These are phyloP conservation scores for Porcisia hertigi DNA, from an alignment of 208 protist genomes.

Conservation along the genomic window DNA sequence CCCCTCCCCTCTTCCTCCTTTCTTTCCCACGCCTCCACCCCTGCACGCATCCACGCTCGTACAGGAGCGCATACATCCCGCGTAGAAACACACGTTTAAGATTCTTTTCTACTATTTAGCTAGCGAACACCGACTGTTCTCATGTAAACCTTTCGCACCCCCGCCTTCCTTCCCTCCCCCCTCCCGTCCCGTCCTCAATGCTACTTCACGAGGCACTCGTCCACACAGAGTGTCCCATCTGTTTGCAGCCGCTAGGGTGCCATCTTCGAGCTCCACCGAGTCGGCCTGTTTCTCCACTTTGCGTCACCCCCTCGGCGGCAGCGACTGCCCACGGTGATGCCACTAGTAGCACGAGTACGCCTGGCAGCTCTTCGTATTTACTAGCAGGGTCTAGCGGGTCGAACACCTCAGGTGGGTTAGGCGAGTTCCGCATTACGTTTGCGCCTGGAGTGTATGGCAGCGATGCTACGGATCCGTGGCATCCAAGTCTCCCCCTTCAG, in stretches of 20 bases:
- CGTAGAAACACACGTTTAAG: background rate
- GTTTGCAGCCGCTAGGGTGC: constrained; percentile 59
- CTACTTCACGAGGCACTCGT: constrained; percentile 43
- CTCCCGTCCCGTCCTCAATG: background rate
- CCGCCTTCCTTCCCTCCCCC: background rate
- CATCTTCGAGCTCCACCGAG: constrained; percentile 10
- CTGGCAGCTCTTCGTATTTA: constrained; percentile 1
- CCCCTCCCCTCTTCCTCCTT: background rate
- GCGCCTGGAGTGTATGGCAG: constrained; percentile 40
- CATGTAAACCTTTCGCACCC: too few species aligned
- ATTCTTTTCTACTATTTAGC: background rate
- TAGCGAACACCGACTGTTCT: too few species aligned
- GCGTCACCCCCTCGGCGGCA: background rate
- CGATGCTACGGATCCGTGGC: constrained; percentile 23
- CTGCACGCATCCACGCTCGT: background rate
- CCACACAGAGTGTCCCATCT: constrained; percentile 74
- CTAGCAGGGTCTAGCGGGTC: background rate
- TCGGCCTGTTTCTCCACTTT: background rate
- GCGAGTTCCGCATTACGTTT: constrained; percentile 49
- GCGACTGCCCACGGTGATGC: constrained; percentile 2
- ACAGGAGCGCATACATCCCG: background rate
- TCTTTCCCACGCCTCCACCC: background rate
- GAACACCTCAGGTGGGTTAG: background rate
- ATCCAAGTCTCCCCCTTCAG: constrained; percentile 1
- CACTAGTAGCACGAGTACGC: background rate